These are phyloP conservation scores for Linum lewisii DNA, from an alignment of 345 rosid genomes.

Conservation along the genomic window DNA sequence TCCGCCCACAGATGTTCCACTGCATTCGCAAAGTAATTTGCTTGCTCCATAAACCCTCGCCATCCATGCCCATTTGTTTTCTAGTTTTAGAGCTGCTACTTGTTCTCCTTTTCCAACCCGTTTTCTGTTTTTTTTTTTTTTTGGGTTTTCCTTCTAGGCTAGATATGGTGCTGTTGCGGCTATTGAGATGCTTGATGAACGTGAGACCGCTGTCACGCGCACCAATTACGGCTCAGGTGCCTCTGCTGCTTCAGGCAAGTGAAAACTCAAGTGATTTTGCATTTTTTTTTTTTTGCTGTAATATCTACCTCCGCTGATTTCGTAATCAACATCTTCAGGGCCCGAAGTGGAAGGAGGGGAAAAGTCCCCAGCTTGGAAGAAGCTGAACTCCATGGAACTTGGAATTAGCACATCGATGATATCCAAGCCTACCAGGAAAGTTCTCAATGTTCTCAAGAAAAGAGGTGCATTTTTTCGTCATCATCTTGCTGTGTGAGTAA, in stretches of 20 bases:
- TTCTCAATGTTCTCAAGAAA: constrained; percentile 44
- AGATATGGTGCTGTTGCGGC: constrained; percentile 4
- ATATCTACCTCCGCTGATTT: background rate
- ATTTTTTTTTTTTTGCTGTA: background rate
- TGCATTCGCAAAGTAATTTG: constrained; percentile 38
- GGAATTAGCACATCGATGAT: constrained; percentile 54
- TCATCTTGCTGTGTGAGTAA: background rate
- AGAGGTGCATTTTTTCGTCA: constrained; percentile 27
- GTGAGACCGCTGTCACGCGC: background rate
- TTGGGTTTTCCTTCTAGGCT: background rate
- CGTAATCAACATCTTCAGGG: background rate
- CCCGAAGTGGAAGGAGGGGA: background rate
- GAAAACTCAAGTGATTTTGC: background rate
- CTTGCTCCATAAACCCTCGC: background rate
- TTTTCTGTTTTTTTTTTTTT: background rate
- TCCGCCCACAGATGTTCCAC: constrained; percentile 29
- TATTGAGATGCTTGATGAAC: constrained; percentile 1
- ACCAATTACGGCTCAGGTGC: background rate
- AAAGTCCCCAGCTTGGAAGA: constrained; percentile 29
- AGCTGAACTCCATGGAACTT: constrained; percentile 42
- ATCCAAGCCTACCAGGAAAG: constrained; percentile 43
- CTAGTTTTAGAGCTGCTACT: background rate
- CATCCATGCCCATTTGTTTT: background rate
- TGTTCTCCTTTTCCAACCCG: background rate
- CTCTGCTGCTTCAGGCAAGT: constrained; percentile 1